Conservation (phyloP, 306 rosid species). For the Glycine latifolia region DNA sequence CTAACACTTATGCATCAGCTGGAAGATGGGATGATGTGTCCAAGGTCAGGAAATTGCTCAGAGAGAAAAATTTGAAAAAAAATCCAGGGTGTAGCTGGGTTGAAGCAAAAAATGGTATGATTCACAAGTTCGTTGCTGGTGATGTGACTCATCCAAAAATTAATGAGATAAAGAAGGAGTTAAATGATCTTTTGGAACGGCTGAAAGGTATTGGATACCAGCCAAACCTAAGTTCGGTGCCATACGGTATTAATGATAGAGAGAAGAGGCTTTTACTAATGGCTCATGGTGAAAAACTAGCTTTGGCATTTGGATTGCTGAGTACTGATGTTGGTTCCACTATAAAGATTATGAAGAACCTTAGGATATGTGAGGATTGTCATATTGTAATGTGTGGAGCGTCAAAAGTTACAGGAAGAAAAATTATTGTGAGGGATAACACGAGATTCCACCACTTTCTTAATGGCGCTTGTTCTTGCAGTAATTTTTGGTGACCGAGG, state of each 20-base stretch:
- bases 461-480: slow-evolving; percentile 78
- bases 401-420: slow-evolving; percentile 67
- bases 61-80: slow-evolving; percentile 67
- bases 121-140: slow-evolving; percentile 75
- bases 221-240: slow-evolving; percentile 65
- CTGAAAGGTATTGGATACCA: slow-evolving; percentile 64
- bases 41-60: slow-evolving; percentile 69
- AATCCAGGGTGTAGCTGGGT: slow-evolving; percentile 86
- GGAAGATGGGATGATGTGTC: slow-evolving; percentile 84
- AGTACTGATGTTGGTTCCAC: slow-evolving; percentile 58
- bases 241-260: slow-evolving; percentile 60
- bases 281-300: slow-evolving; percentile 84
- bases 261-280: slow-evolving; percentile 65
- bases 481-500: slow-evolving; percentile 74
- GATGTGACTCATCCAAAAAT: slow-evolving; percentile 66
- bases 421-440: slow-evolving; percentile 79
- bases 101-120: slow-evolving; percentile 65
- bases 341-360: slow-evolving; percentile 85
- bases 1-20: slow-evolving; percentile 70
- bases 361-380: slow-evolving; percentile 88
- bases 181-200: slow-evolving; percentile 68
- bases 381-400: slow-evolving; percentile 76
- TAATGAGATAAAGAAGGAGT: slow-evolving; percentile 57
- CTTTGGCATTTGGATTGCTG: slow-evolving; percentile 73
- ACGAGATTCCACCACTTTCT: slow-evolving; percentile 81